Base-by-base conservation (phyloP, 495 filamentous ascomycete genomes). In the Podospora pseudopauciseta region DNA sequence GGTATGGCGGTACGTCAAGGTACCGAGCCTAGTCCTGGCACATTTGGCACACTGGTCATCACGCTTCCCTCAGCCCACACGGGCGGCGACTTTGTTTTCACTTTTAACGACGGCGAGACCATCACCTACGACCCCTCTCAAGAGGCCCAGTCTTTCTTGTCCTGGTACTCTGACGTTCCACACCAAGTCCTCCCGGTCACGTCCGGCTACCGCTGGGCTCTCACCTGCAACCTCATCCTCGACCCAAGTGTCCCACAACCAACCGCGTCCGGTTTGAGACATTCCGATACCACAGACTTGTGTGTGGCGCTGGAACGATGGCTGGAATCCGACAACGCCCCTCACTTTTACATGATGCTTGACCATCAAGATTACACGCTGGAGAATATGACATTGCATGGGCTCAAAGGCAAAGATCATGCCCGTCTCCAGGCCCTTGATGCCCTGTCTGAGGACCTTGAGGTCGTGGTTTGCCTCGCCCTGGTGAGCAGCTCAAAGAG, bases 11-110 rank as follows among this genome's bases (percentile, higher is more conserved):
- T 32, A 32, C 39, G 39, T 44, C 53, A 34, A 27, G 75, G 63
- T 63, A 69, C 82, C 0, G 84, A 87, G 68, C 87, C 87, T 65
- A 76, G 75, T 1, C 79, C 81, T 16, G 81, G 84, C 3, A 86
- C 88, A 81, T 87, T 88, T 70, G 86, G 78, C 18, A 88, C 86
- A 0, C 73, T 88, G 20, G 82, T 85, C 34, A 76, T 88, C 34
- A 80, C 73, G 63, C 77, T 88, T 1, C 86, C 87, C 0, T 87
- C 84, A 0, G 67, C 76, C 20, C 84, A 88, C 69, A 68, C 77
- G 28, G 86, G 86, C 19, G 86, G 87, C 0, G 80, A 81, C 26
- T 7, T 44, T 15, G 78, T 89, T 15, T 65, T 80, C 13, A 69
- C 83, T n/a, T 74, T 69, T 16, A 83, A 85, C 73, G 67, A 70